A percentile compares a stretch with the other conserved stretches of the same genome.
These are phyloP conservation scores for Pleoardoris graminearum DNA, from an alignment of 2,329 filamentous ascomycete species.

Conservation along the genomic window DNA sequence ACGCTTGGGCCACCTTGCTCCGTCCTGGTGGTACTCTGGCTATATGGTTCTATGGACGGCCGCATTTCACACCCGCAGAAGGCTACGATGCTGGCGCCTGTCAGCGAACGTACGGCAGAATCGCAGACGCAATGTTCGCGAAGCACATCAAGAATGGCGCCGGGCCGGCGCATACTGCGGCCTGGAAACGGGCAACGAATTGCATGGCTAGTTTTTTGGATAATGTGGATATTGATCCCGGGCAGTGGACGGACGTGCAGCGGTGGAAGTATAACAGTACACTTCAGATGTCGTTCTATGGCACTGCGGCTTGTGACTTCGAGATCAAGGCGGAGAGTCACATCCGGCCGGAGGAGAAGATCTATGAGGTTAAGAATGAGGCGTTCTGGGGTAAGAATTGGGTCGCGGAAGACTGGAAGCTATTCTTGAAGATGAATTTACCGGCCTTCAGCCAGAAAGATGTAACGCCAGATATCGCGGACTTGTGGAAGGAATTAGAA, in stretches of 20 bases:
- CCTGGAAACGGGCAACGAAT: background rate
- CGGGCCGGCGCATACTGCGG: background rate
- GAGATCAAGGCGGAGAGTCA: background rate
- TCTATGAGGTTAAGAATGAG: background rate
- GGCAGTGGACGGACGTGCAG: background rate
- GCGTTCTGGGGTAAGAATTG: background rate
- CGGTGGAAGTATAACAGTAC: background rate
- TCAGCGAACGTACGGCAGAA: background rate
- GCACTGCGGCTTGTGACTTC: background rate
- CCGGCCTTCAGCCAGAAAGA: background rate
- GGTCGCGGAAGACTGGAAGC: background rate
- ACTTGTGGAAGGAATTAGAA: background rate
- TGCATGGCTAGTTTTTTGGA: background rate
- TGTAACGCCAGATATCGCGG: background rate
- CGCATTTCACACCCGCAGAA: background rate
- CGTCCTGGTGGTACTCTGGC: conserved; percentile 1
- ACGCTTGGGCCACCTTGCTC: background rate
- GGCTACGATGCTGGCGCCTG: background rate
- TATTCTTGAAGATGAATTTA: background rate
- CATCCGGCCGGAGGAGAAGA: background rate
- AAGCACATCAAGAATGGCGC: background rate
- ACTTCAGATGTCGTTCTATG: background rate
- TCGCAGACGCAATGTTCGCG: background rate
- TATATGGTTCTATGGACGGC: conserved; percentile 3
- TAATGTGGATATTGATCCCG: background rate